Evolutionary conservation across 2,329 filamentous ascomycete genomes (phyloP), one percentile per base, ranked within the genome.

Genomic region (Aspergillus amoenus): DNA sequence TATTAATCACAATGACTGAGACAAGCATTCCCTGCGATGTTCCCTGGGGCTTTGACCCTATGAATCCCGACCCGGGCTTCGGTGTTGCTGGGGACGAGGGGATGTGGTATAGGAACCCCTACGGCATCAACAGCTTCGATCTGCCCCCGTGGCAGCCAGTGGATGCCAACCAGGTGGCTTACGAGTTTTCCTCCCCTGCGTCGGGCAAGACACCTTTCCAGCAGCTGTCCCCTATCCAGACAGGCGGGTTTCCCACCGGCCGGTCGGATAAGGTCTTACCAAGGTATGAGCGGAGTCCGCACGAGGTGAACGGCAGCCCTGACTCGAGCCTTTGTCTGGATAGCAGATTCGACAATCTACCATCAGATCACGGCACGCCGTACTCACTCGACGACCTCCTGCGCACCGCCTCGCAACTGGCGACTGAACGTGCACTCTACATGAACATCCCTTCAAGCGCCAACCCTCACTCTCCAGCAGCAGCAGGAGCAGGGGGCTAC

Each of bases 391-490:
- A 59, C 32, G 56, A 61, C 15, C 55, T 64, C 15, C 56, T 66
- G 11, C 64, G 56, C 17, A 62, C 62, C 11, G 58, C 62, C 34
- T 64, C 62, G 21, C 62, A 64, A 32, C 24, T 63, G n/a, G 64
- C 61, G n/a, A 60, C 60, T 30, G 61, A 66, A 34, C 64, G 64
- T 4, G 64, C 64, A 5, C 56, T 66, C 1, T 66, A 63, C 59
- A 65, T 66, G 64, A 66, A 59, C 45, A 51, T 52, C 12, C 57
- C 57, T 3, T 27, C 52, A 40, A 50, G 37, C 3, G 57, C 18
- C 53, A 65, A 40, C 55, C 64, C 56, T 47, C 30, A 42, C 60
- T 62, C 8, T 56, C 62, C 7, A 49, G 56, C 5, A 47, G 42
- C 9, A 9, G 24, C 24, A 24, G 24, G 24, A 24, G 24, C 24